phyloP scores from a whole-genome alignment of 78 protist species.

The Paulinella micropora region DNA sequence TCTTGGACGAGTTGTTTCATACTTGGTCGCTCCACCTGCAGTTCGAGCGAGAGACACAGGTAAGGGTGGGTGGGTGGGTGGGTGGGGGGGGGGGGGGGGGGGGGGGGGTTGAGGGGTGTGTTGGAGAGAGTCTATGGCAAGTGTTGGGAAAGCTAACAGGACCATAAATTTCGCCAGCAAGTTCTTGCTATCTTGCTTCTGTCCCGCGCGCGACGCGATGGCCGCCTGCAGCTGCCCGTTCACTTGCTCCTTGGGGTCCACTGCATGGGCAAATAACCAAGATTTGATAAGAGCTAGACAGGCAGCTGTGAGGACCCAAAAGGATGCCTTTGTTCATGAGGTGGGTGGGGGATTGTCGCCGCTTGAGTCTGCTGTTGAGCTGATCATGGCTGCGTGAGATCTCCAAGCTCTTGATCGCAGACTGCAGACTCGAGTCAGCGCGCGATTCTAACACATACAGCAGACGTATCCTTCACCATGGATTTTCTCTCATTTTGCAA shows the following conservation, averaged over 20 bases:
- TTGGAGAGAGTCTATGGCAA: neutral
- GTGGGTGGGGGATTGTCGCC: too few relatives aligned
- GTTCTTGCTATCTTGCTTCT: neutral
- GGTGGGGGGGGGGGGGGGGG: neutral
- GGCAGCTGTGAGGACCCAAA: neutral
- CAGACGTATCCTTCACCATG: too few relatives aligned
- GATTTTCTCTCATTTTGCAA: too few relatives aligned
- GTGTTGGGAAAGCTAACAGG: neutral
- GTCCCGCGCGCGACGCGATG: too few relatives aligned
- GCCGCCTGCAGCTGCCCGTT: too few relatives aligned
- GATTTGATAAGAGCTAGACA: neutral
- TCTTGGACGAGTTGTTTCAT: neutral
- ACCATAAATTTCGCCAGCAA: neutral
- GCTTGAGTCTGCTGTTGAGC: too few relatives aligned
- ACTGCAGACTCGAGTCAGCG: too few relatives aligned
- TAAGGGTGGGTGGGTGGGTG: neutral
- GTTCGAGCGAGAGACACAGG: neutral
- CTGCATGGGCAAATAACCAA: neutral
- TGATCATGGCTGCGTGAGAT: too few relatives aligned
- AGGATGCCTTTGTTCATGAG: too few relatives aligned
- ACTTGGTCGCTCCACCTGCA: neutral
- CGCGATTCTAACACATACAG: too few relatives aligned
- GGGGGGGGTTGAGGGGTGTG: neutral
- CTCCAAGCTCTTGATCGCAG: too few relatives aligned
- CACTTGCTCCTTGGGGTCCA: too few relatives aligned